A percentile compares a stretch with the other conserved stretches of the same genome.
phyloP scores from a whole-genome alignment of 2,329 filamentous ascomycete genomes.

The Penicillium sp. region DNA sequence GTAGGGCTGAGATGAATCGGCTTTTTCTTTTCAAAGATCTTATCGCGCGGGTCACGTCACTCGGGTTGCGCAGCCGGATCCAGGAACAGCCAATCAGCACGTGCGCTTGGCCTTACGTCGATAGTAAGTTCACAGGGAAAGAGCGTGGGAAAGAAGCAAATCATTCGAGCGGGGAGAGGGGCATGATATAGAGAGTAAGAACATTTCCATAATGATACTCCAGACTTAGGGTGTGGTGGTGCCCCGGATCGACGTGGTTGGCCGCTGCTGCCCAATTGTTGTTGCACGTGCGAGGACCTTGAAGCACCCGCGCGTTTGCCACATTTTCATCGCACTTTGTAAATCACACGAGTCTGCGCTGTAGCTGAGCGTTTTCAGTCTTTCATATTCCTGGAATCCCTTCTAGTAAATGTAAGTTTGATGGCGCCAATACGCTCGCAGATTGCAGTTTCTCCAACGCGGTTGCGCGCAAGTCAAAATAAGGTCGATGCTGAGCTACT shows the following conservation, averaged over 20 bases:
- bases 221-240: background rate
- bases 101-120: background rate
- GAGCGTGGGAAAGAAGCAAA: background rate
- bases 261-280: background rate
- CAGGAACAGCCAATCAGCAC: constrained; percentile 2
- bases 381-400: background rate
- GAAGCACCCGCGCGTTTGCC: background rate
- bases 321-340: background rate
- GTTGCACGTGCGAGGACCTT: background rate
- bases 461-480: background rate
- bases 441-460: background rate
- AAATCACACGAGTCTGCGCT: background rate
- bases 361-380: background rate
- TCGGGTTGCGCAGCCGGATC: background rate
- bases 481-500: background rate
- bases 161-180: background rate
- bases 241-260: background rate
- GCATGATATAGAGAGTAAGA: background rate
- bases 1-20: background rate
- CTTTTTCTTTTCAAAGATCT: background rate
- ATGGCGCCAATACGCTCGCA: background rate
- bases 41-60: constrained; percentile 6
- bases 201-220: background rate
- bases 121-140: background rate
- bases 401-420: background rate